Percentiles rank a stretch among this genome's conserved stretches.
Evolutionary conservation across 345 rosid genomes (phyloP).

Genomic region (Camelina laxa): DNA sequence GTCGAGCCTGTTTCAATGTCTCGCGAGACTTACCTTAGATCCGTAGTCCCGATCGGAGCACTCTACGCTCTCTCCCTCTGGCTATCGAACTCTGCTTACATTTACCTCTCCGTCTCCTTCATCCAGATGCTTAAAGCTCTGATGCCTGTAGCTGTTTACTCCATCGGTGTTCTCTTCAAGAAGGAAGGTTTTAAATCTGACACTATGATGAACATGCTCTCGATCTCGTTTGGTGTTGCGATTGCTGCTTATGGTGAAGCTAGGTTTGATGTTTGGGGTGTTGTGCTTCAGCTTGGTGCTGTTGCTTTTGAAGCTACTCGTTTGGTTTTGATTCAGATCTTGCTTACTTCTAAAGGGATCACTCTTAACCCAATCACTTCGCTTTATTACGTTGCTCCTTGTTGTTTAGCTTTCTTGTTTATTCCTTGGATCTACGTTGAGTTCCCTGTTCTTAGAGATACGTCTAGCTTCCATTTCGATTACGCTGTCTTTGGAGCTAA

Average conservation of each 20-base stretch:
- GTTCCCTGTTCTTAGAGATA: constrained; percentile 69
- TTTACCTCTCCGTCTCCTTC: constrained; percentile 89
- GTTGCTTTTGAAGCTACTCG: constrained; percentile 97
- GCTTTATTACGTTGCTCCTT: constrained; percentile 85
- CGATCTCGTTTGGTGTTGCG: constrained; percentile 92
- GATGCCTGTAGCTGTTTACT: constrained; percentile 97
- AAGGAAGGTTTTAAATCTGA: constrained; percentile 70
- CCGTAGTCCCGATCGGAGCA: constrained; percentile 96
- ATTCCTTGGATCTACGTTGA: constrained; percentile 96
- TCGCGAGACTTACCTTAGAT: constrained; percentile 71
- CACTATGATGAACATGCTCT: constrained; percentile 84
- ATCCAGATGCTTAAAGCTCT: constrained; percentile 97
- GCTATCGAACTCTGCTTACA: constrained; percentile 95
- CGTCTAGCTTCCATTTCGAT: constrained; percentile 88
- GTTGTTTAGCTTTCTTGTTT: constrained; percentile 78
- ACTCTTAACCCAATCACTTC: constrained; percentile 84
- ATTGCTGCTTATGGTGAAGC: constrained; percentile 96
- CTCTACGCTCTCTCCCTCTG: constrained; percentile 87
- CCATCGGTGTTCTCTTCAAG: constrained; percentile 76
- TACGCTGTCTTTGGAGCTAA: constrained; percentile 88
- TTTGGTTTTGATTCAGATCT: constrained; percentile 89
- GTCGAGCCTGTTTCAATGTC: constrained; percentile 96
- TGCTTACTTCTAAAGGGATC: constrained; percentile 86
- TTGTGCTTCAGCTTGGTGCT: constrained; percentile 82
- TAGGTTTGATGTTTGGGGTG: constrained; percentile 86